These are phyloP conservation scores for Suhomyces sp. DNA, from an alignment of 805 yeast species.

Conservation along the genomic window DNA sequence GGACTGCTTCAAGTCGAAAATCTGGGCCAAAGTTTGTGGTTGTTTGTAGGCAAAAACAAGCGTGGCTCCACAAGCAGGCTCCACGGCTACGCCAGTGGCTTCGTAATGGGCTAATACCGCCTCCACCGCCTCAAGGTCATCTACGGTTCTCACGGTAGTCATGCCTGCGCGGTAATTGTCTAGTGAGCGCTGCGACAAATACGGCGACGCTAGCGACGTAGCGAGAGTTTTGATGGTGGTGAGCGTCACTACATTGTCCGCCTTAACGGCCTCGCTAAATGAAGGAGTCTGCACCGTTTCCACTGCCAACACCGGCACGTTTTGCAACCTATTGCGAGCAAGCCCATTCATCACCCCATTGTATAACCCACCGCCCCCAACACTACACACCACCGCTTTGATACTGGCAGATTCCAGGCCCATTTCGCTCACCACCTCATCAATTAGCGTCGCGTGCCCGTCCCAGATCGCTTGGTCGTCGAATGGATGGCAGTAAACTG, in stretches of 20 bases:
- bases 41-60: conserved; percentile 14
- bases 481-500: conserved; percentile 34
- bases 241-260: conserved; percentile 17
- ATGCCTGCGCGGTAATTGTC: conserved; percentile 15
- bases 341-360: conserved; percentile 28
- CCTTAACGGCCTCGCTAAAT: conserved; percentile 19
- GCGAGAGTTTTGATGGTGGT: conserved; percentile 22
- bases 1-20: conserved; percentile 16
- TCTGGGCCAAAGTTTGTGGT: conserved; percentile 11
- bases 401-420: conserved; percentile 13
- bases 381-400: conserved; percentile 29
- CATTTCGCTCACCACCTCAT: conserved; percentile 22
- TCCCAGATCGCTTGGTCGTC: conserved; percentile 30
- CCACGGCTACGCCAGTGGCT: conserved; percentile 19
- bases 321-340: conserved; percentile 10
- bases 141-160: conserved; percentile 17
- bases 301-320: conserved; percentile 25
- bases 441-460: conserved; percentile 27
- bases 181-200: conserved; percentile 18
- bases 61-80: conserved; percentile 37
- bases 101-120: conserved; percentile 24
- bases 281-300: conserved; percentile 28
- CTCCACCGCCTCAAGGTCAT: conserved; percentile 25
- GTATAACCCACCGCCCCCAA: conserved; percentile 37
- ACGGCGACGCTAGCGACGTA: conserved; percentile 29